Conservation (phyloP, 2,329 filamentous ascomycete genomes). For the Exophiala dermatitidis region DNA sequence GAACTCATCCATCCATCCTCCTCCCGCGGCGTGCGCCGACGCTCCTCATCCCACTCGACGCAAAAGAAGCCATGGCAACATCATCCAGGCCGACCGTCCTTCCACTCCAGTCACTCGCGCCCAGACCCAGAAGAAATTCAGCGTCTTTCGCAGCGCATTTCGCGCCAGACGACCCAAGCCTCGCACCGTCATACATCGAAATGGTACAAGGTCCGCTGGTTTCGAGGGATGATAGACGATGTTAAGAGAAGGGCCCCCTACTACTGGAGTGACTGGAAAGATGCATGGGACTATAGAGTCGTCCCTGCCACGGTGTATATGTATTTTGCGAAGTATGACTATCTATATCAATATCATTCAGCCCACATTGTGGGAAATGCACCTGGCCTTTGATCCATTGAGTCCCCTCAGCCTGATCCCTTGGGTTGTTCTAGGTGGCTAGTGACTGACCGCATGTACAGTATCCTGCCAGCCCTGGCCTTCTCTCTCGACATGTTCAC, state of each 20-base stretch:
- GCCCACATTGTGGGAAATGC: neutral
- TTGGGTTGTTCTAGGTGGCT: neutral
- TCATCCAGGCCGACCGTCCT: constrained; percentile 10
- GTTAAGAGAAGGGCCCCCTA: constrained; percentile 65
- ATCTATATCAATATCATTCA: constrained; percentile 24
- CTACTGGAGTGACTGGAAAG: constrained; percentile 74
- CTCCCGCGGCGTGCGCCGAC: constrained; percentile 11
- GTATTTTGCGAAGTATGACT: constrained; percentile 81
- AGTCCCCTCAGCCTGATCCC: too few species aligned
- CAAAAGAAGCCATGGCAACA: constrained; percentile 23
- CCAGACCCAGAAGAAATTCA: constrained; percentile 23
- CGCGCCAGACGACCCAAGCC: constrained; percentile 14
- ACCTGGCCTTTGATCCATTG: neutral
- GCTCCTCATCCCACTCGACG: constrained; percentile 20
- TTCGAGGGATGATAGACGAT: constrained; percentile 74
- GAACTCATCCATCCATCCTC: constrained; percentile 13
- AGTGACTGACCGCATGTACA: constrained; percentile 33
- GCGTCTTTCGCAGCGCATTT: constrained; percentile 18
- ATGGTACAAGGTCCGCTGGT: constrained; percentile 71
- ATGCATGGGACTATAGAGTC: constrained; percentile 86
- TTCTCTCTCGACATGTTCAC: constrained; percentile 92
- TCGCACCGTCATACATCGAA: constrained; percentile 26
- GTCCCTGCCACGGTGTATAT: constrained; percentile 84
- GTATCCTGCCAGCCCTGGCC: constrained; percentile 77
- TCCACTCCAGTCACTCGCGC: constrained; percentile 21